These are phyloP conservation scores for Pseudogymnoascus sp. DNA, from an alignment of 2,329 filamentous ascomycete species.

Conservation along the genomic window DNA sequence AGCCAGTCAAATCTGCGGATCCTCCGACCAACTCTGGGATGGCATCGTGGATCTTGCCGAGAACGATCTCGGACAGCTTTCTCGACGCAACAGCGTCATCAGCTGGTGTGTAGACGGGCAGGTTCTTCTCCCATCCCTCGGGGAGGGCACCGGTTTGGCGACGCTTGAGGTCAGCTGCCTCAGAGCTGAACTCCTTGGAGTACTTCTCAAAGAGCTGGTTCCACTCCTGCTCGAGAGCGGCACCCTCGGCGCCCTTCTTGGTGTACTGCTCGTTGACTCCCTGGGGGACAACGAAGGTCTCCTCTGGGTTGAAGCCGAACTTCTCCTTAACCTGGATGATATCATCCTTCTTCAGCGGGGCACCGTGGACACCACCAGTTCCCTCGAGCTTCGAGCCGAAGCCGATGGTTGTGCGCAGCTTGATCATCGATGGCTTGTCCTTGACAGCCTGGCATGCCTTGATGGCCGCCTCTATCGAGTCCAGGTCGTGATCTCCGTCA, in stretches of 20 bases:
- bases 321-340: slow-evolving; percentile 87
- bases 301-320: slow-evolving; percentile 91
- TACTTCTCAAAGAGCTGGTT: slow-evolving; percentile 90
- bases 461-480: slow-evolving; percentile 80
- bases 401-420: slow-evolving; percentile 94
- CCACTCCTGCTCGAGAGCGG: slow-evolving; percentile 88
- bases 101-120: slow-evolving; percentile 81
- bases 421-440: slow-evolving; percentile 95
- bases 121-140: slow-evolving; percentile 89
- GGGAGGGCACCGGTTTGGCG: slow-evolving; percentile 77
- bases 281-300: slow-evolving; percentile 89
- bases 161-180: slow-evolving; percentile 73
- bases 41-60: slow-evolving; percentile 74
- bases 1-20: slow-evolving; percentile 94
- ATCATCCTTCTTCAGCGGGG: slow-evolving; percentile 90
- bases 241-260: slow-evolving; percentile 78
- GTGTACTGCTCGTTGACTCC: slow-evolving; percentile 86
- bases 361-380: slow-evolving; percentile 92
- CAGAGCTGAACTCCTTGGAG: slow-evolving; percentile 62
- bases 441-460: slow-evolving; percentile 76
- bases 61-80: slow-evolving; percentile 91
- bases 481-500: slow-evolving; percentile 83
- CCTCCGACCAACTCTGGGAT: slow-evolving; percentile 91
- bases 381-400: slow-evolving; percentile 90
- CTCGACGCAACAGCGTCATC: slow-evolving; percentile 84